A percentile compares a stretch with the other conserved stretches of the same genome.
Conservation (phyloP, 768 basidiomycete species). For the Phaeotremella fagi region DNA sequence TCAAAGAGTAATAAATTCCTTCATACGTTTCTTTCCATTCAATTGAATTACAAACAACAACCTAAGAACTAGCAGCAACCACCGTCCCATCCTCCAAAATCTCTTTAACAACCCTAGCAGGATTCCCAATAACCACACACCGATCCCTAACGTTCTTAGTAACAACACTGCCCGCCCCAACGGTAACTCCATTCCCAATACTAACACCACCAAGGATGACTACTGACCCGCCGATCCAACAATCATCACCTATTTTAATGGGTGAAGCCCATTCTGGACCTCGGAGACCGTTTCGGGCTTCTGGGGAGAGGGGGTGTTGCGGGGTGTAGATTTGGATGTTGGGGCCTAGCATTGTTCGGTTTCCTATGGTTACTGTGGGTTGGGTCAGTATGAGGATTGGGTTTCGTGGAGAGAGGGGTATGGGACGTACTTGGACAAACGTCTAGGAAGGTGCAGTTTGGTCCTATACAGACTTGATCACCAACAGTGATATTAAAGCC, state of each 20-base stretch:
- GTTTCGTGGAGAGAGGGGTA: not conserved
- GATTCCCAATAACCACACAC: slow-evolving; percentile 47
- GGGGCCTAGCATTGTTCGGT: slow-evolving; percentile 44
- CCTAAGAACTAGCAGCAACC: not conserved
- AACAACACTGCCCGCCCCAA: slow-evolving; percentile 47
- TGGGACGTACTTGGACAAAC: slow-evolving; percentile 33
- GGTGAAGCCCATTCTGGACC: slow-evolving; percentile 45
- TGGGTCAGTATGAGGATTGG: not conserved
- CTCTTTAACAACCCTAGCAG: slow-evolving; percentile 46
- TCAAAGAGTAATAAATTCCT: too few relatives aligned
- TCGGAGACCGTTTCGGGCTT: slow-evolving; percentile 38
- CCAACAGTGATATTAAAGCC: slow-evolving; percentile 41
- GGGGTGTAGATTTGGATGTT: slow-evolving; percentile 41
- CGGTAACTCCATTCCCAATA: slow-evolving; percentile 43
- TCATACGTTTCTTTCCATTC: too few relatives aligned
- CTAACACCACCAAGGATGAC: slow-evolving; percentile 43
- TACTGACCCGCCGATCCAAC: slow-evolving; percentile 48
- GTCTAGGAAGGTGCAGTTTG: slow-evolving; percentile 35
- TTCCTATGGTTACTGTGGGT: slow-evolving; percentile 38
- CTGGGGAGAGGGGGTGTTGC: slow-evolving; percentile 36
- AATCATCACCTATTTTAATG: slow-evolving; percentile 47
- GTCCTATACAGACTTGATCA: slow-evolving; percentile 31
- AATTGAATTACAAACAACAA: too few relatives aligned
- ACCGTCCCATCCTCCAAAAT: slow-evolving; percentile 32
- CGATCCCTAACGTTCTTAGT: slow-evolving; percentile 40